A percentile compares a stretch with the other conserved stretches of the same genome.
phyloP scores from a whole-genome alignment of 2,329 filamentous ascomycete genomes.

The Fusarium nanum region DNA sequence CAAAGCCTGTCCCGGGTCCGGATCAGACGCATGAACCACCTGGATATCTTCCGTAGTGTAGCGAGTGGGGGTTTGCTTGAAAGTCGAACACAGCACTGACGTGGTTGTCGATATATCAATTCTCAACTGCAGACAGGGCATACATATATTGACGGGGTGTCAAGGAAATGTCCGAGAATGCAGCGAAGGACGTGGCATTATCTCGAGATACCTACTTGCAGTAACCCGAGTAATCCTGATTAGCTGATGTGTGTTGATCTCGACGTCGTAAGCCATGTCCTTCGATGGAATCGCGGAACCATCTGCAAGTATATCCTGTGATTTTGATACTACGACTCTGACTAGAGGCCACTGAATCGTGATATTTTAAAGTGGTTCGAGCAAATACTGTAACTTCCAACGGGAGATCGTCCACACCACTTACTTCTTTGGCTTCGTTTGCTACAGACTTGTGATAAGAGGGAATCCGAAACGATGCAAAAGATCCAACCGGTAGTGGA shows the following conservation, averaged over 20 bases:
- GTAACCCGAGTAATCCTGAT: background rate
- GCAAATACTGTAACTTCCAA: background rate
- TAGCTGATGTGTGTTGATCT: background rate
- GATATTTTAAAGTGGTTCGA: constrained; percentile 4
- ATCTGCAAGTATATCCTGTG: background rate
- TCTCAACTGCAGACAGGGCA: background rate
- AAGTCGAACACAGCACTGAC: background rate
- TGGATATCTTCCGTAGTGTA: constrained; percentile 2
- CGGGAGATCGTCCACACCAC: constrained; percentile 36
- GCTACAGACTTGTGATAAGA: constrained; percentile 9
- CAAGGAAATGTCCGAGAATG: constrained; percentile 5
- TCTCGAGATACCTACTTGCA: background rate
- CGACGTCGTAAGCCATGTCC: background rate
- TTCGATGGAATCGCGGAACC: background rate
- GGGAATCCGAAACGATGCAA: constrained; percentile 1
- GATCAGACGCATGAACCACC: constrained; percentile 11
- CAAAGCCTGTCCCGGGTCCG: constrained; percentile 13
- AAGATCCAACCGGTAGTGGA: background rate
- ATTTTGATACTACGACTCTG: background rate
- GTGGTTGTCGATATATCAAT: constrained; percentile 4
- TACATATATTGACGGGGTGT: background rate
- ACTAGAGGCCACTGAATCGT: background rate
- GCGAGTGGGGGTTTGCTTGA: background rate
- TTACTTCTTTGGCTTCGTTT: background rate
- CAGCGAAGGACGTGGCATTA: background rate